Evolutionary conservation across 2,329 filamentous ascomycete genomes (phyloP), one percentile per base, ranked within the genome.

Genomic region (Grosmannia penicillata): DNA sequence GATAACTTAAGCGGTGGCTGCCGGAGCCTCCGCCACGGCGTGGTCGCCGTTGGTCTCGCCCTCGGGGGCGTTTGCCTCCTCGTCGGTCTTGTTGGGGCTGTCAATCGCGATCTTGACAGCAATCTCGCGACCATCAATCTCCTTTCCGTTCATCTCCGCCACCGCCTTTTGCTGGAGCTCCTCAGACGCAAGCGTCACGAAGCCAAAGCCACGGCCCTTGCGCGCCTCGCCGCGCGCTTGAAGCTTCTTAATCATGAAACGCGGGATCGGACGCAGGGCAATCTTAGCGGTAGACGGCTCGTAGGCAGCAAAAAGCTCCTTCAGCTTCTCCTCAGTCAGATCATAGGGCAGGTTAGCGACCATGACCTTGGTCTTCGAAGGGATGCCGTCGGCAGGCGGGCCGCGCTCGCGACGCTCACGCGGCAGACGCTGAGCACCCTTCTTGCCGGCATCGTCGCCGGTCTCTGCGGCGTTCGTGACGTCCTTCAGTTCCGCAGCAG

Each of bases 231-330:
- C 87, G 59, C 91, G 89, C 55, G 89, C 87, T 68, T 94, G 87
- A 46, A 98, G 84, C 76, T 98, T 98, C 81, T 95, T 95, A 67
- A 98, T 91, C 91, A 98, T 98, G 72, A 96, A 98, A 55, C 89
- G 87, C 51, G 91, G 91, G 51, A 98, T 98, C 37, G 91, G 91
- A 54, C 91, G 89, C 52, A 98, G 84, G 49, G 91, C 91, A 56
- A 98, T 96, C 78, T 96, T 98, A 62, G 91, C 89, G 48, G 86
- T 93, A 51, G 81, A 80, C 45, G 91, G 91, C 57, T 86, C 73
- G 70, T 95, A 98, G 47, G 77, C 83, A 55, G 75, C 72, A 66
- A 98, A 98, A 55, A 98, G 83, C 62, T 98, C 89, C 69, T 95
- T 87, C 57, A 98, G 85, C 78, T 89, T 93, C 56, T 96, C 87